Evolutionary conservation across 2,329 filamentous ascomycete species (phyloP).

Genomic region (Davidsoniella neocaledoniae): DNA sequence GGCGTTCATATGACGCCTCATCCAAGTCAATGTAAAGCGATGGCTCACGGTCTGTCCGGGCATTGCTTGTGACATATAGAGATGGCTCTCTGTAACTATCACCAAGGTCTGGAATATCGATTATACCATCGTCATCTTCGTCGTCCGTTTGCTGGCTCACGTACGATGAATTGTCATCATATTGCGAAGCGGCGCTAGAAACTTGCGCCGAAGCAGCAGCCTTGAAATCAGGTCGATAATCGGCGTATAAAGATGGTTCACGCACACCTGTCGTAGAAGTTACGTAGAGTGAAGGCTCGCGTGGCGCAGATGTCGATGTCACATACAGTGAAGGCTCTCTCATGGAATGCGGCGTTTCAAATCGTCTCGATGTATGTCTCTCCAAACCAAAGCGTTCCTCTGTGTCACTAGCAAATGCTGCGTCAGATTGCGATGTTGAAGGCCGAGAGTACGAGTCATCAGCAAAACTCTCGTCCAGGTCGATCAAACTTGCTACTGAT

Average conservation of each 20-base stretch:
- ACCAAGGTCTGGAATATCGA: slow-evolving; percentile 11
- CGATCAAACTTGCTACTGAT: slow-evolving; percentile 22
- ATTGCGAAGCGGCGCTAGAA: no score
- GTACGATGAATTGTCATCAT: not conserved
- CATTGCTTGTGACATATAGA: slow-evolving; percentile 10
- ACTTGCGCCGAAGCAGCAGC: no score
- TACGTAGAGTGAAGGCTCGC: slow-evolving; percentile 10
- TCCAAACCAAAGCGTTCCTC: slow-evolving; percentile 14
- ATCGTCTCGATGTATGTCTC: slow-evolving; percentile 11
- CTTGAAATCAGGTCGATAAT: not conserved
- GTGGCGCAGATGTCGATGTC: not conserved
- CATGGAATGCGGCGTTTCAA: slow-evolving; percentile 6
- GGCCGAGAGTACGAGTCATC: slow-evolving; percentile 11
- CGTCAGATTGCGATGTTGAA: slow-evolving; percentile 14
- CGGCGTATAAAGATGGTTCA: slow-evolving; percentile 10
- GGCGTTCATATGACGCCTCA: slow-evolving; percentile 8
- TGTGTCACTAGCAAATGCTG: slow-evolving; percentile 12
- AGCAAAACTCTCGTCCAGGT: slow-evolving; percentile 19
- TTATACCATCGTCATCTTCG: slow-evolving; percentile 12
- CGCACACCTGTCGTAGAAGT: not conserved
- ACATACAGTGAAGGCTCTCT: slow-evolving; percentile 11
- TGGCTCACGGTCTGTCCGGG: slow-evolving; percentile 9
- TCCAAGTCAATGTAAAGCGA: slow-evolving; percentile 10
- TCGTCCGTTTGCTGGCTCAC: slow-evolving; percentile 1
- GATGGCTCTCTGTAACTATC: slow-evolving; percentile 11